Evolutionary conservation across 768 basidiomycete species (phyloP).

Genomic region (Pleurotus tuber-regium): DNA sequence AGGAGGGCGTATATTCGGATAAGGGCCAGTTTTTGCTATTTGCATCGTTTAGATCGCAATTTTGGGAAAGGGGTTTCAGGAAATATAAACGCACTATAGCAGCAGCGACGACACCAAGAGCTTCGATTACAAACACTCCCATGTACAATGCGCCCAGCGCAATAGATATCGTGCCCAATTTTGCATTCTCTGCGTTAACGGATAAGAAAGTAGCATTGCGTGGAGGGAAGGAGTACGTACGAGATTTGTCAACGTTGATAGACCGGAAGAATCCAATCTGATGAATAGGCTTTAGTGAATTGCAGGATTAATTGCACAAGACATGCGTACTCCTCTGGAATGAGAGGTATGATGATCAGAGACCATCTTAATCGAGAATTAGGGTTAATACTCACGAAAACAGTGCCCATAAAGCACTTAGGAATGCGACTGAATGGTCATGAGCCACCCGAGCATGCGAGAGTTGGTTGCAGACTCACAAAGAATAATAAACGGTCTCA

Average conservation of each 20-base stretch:
- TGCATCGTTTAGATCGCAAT: slow-evolving; percentile 1
- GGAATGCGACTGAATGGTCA: slow-evolving; percentile 32
- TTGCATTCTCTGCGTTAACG: slow-evolving; percentile 33
- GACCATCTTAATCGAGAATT: neutral
- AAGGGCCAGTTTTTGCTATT: slow-evolving; percentile 52
- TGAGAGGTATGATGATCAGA: neutral
- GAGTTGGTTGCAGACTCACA: slow-evolving; percentile 23
- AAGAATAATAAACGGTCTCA: slow-evolving; percentile 59
- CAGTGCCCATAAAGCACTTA: slow-evolving; percentile 59
- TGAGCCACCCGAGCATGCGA: neutral
- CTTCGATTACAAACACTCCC: slow-evolving; percentile 47
- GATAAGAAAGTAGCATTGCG: neutral
- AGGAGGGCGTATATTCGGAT: slow-evolving; percentile 57
- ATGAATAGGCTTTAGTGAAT: neutral
- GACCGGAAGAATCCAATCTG: slow-evolving; percentile 66
- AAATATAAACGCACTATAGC: slow-evolving; percentile 38
- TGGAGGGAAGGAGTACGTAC: slow-evolving; percentile 34
- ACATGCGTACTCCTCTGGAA: slow-evolving; percentile 30
- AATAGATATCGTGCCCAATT: slow-evolving; percentile 54
- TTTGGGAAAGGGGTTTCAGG: neutral
- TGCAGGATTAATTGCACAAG: neutral
- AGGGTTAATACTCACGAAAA: slow-evolving; percentile 48
- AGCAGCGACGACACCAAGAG: slow-evolving; percentile 53
- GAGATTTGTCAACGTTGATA: slow-evolving; percentile 40
- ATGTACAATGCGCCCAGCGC: slow-evolving; percentile 60